phyloP scores from a whole-genome alignment of 108 stramenopile species.

The Seminavis robusta region DNA sequence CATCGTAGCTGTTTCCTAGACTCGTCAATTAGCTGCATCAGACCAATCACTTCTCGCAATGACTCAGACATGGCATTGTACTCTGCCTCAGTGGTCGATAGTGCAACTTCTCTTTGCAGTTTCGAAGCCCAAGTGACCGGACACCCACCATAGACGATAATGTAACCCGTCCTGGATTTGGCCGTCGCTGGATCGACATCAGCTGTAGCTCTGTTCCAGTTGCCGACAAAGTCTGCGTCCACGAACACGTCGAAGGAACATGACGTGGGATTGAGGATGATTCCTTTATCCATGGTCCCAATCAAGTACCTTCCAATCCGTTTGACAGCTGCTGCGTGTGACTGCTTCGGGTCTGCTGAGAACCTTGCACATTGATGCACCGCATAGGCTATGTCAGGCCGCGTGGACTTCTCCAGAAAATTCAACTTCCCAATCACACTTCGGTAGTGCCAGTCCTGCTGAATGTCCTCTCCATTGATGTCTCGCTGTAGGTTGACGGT shows the following conservation, averaged over 20 bases:
- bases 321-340: constrained; percentile 18
- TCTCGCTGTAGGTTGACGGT: background rate
- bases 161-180: constrained; percentile 21
- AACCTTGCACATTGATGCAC: constrained; percentile 25
- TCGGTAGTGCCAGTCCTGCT: constrained; percentile 5
- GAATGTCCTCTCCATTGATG: background rate
- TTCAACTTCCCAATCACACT: constrained; percentile 30
- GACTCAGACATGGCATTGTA: constrained; percentile 4
- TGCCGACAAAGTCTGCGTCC: constrained; percentile 44
- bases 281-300: constrained; percentile 18
- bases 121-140: constrained; percentile 20
- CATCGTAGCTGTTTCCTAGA: constrained; percentile 1
- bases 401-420: constrained; percentile 17
- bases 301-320: constrained; percentile 16
- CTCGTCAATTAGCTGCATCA: constrained; percentile 17
- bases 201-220: constrained; percentile 22
- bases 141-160: constrained; percentile 19
- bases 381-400: constrained; percentile 29
- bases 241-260: constrained; percentile 30
- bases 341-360: constrained; percentile 11
- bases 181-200: constrained; percentile 19
- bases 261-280: constrained; percentile 16
- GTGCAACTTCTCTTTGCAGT: constrained; percentile 21
- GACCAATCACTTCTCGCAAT: constrained; percentile 13
- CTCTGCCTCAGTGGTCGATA: constrained; percentile 31